Evolutionary conservation across 2,329 filamentous ascomycete species (phyloP).

Genomic region (Scedosporium boydii): DNA sequence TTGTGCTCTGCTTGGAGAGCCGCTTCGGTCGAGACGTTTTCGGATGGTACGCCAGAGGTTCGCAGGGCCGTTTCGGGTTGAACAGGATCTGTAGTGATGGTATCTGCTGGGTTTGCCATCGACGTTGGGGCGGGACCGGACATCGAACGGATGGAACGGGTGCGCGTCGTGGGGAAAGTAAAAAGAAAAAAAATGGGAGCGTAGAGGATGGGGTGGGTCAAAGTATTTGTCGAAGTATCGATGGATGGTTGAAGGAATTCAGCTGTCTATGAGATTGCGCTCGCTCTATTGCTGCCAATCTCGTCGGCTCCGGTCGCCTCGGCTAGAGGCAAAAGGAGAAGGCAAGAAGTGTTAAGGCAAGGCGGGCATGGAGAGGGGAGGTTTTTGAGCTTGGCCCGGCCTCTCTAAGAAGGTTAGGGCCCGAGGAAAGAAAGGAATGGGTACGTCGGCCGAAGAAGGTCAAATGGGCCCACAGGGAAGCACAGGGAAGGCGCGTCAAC

Average conservation of each 20-base stretch:
- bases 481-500: background rate
- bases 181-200: background rate
- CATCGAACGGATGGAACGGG: background rate
- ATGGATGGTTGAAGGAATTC: background rate
- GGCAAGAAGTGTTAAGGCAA: background rate
- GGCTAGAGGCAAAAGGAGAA: background rate
- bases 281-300: background rate
- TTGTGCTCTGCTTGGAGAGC: background rate
- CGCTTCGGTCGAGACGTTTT: background rate
- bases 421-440: background rate
- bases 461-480: background rate
- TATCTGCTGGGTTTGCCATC: conserved; percentile 6
- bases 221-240: background rate
- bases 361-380: background rate
- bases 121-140: background rate
- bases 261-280: background rate
- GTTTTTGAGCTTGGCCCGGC: background rate
- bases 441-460: background rate
- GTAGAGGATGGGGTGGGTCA: background rate
- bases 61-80: background rate
- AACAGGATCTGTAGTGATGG: background rate
- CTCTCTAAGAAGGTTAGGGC: background rate
- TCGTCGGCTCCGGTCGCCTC: background rate
- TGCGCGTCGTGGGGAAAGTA: background rate
- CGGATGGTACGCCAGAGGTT: background rate